Evolutionary conservation across 768 basidiomycete genomes (phyloP).

Genomic region (Infundibulicybe gibba): DNA sequence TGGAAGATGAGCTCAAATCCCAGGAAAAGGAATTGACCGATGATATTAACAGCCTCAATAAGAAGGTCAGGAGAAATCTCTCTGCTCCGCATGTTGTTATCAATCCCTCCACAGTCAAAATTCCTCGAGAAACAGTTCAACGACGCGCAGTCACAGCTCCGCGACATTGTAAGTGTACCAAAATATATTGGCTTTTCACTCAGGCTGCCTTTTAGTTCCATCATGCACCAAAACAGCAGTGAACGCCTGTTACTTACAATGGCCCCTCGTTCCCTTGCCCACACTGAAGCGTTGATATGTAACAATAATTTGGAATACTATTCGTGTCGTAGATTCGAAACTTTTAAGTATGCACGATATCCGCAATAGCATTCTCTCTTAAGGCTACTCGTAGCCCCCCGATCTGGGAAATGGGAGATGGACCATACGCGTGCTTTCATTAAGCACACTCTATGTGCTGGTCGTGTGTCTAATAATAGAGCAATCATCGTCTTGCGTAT

Average conservation of each 20-base stretch:
- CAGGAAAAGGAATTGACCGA: constrained; percentile 85
- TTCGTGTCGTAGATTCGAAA: too few species aligned
- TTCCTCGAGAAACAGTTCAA: constrained; percentile 93
- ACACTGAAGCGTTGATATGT: too few species aligned
- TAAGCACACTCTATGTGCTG: neutral
- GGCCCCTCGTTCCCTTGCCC: too few species aligned
- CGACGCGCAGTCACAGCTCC: constrained; percentile 82
- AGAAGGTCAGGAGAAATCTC: constrained; percentile 58
- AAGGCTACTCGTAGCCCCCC: too few species aligned
- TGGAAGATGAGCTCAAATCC: constrained; percentile 70
- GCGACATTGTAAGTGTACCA: constrained; percentile 64
- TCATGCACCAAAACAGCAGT: constrained; percentile 41
- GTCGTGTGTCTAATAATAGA: neutral
- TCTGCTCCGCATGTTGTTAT: neutral
- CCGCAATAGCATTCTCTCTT: too few species aligned
- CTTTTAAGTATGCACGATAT: too few species aligned
- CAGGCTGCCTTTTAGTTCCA: constrained; percentile 42
- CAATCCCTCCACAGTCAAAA: constrained; percentile 53
- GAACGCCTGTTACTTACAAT: constrained; percentile 2
- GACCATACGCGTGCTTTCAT: neutral
- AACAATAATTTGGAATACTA: too few species aligned
- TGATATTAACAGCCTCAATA: constrained; percentile 75
- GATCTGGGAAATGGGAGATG: neutral
- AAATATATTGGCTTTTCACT: neutral
- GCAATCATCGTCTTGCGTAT: constrained; percentile 57